A percentile compares a stretch with the other conserved stretches of the same genome.
Conservation (phyloP, 2,329 filamentous ascomycete species). For the Pyrenochaeta sp. region DNA sequence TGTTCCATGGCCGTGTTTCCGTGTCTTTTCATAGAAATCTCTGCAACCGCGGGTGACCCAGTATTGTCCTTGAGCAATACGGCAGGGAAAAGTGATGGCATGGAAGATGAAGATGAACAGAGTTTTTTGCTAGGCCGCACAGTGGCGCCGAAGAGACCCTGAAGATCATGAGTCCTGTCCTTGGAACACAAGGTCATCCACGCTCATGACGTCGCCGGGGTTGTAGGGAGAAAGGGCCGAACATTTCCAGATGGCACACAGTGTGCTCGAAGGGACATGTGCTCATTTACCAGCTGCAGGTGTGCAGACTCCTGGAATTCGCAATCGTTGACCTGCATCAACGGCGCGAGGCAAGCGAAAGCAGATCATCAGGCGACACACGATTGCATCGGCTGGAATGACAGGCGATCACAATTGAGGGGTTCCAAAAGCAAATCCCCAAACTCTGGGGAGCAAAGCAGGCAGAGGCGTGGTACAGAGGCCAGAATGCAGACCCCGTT, state of each 20-base stretch:
- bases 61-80: slow-evolving; percentile 7
- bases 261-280: slow-evolving; percentile 6
- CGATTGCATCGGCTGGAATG: not conserved
- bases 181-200: slow-evolving; percentile 18
- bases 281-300: slow-evolving; percentile 8
- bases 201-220: slow-evolving; percentile 20
- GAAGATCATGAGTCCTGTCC: slow-evolving; percentile 26
- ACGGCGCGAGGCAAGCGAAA: slow-evolving; percentile 10
- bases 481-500: slow-evolving; percentile 10
- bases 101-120: slow-evolving; percentile 11
- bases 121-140: not conserved
- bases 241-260: slow-evolving; percentile 14
- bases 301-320: slow-evolving; percentile 4
- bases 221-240: slow-evolving; percentile 9
- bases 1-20: slow-evolving; percentile 16
- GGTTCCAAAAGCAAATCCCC: slow-evolving; percentile 6
- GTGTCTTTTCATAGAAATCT: slow-evolving; percentile 14
- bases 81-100: not conserved
- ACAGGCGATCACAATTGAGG: not conserved
- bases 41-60: slow-evolving; percentile 10
- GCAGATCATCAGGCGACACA: slow-evolving; percentile 2
- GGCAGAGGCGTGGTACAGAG: slow-evolving; percentile 14
- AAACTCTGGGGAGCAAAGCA: slow-evolving; percentile 7
- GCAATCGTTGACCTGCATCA: slow-evolving; percentile 4
- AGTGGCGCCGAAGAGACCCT: slow-evolving; percentile 11